phyloP scores from a whole-genome alignment of 2,329 filamentous ascomycete species.

The Byssothecium circinans region DNA sequence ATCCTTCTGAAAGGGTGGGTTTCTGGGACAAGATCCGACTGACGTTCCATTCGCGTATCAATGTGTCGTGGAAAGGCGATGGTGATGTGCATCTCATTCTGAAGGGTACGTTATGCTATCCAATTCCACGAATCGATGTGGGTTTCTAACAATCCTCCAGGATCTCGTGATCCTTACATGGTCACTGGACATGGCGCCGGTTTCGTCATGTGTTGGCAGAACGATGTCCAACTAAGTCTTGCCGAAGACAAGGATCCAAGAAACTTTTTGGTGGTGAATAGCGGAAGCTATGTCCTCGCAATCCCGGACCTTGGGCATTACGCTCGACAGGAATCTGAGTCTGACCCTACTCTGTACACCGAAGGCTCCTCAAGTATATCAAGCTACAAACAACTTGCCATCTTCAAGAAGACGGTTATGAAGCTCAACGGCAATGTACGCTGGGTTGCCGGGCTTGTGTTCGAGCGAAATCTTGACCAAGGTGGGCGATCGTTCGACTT shows the following conservation, averaged over 20 bases:
- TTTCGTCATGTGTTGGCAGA: slow-evolving; percentile 98
- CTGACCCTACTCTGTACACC: slow-evolving; percentile 55
- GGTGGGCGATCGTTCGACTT: slow-evolving; percentile 82
- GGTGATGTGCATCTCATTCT: slow-evolving; percentile 92
- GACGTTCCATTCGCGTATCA: slow-evolving; percentile 88
- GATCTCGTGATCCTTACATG: slow-evolving; percentile 85
- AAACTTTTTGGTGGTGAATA: slow-evolving; percentile 93
- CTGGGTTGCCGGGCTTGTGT: slow-evolving; percentile 88
- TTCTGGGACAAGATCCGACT: slow-evolving; percentile 99
- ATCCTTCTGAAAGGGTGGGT: slow-evolving; percentile 88
- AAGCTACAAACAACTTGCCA: slow-evolving; percentile 70
- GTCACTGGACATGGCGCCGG: slow-evolving; percentile 91
- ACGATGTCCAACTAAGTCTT: slow-evolving; percentile 85
- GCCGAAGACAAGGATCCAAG: slow-evolving; percentile 84
- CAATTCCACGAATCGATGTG: not conserved
- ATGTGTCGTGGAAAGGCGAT: slow-evolving; percentile 89
- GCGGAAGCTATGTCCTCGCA: slow-evolving; percentile 91
- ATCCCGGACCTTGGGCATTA: slow-evolving; percentile 92
- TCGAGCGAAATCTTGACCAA: slow-evolving; percentile 77
- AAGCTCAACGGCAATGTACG: slow-evolving; percentile 95
- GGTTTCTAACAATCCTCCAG: slow-evolving; percentile 34
- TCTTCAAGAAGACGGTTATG: slow-evolving; percentile 98
- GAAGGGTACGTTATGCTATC: slow-evolving; percentile 63
- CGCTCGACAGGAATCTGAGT: slow-evolving; percentile 65
- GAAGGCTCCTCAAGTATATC: slow-evolving; percentile 62